Conservation (phyloP, 1,284 basidiomycete genomes). For the Thecaphora thlaspeos region DNA sequence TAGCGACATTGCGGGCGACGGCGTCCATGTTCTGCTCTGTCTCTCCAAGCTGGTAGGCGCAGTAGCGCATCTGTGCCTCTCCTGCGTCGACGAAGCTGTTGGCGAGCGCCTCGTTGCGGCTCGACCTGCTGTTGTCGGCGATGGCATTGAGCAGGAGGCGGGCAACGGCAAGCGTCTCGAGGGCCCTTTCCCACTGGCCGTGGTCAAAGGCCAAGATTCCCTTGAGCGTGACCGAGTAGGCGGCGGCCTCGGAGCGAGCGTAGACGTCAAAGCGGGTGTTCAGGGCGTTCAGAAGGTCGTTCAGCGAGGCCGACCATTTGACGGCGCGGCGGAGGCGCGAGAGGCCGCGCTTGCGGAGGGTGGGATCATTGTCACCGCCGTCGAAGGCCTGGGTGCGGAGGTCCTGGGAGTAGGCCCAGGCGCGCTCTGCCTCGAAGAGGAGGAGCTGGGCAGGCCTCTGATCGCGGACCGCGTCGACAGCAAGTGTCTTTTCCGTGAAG, state of each 20-base stretch:
- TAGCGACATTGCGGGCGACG: slow-evolving; percentile 68
- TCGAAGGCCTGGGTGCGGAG: slow-evolving; percentile 66
- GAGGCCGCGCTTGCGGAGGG: slow-evolving; percentile 72
- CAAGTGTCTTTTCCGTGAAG: slow-evolving; percentile 64
- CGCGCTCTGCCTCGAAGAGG: slow-evolving; percentile 83
- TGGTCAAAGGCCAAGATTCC: slow-evolving; percentile 61
- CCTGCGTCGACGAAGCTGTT: slow-evolving; percentile 80
- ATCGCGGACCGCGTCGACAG: slow-evolving; percentile 34
- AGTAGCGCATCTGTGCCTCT: slow-evolving; percentile 86
- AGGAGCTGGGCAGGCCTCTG: slow-evolving; percentile 64
- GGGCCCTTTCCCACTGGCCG: slow-evolving; percentile 71
- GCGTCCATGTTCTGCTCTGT: slow-evolving; percentile 77
- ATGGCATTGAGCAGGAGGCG: slow-evolving; percentile 73
- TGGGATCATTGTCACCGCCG: slow-evolving; percentile 63
- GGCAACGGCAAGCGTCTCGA: slow-evolving; percentile 76
- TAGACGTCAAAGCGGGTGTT: slow-evolving; percentile 31
- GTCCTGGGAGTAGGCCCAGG: slow-evolving; percentile 87
- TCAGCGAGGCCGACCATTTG: slow-evolving; percentile 76
- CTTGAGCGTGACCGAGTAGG: slow-evolving; percentile 69
- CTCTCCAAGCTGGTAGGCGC: slow-evolving; percentile 75
- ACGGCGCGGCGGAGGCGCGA: slow-evolving; percentile 79
- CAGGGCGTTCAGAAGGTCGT: slow-evolving; percentile 72
- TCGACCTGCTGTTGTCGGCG: slow-evolving; percentile 69
- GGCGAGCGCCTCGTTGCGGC: slow-evolving; percentile 84
- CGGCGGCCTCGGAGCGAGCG: slow-evolving; percentile 44